Conservation (phyloP, 441 rosid species). For the Syzygium syzygioides region DNA sequence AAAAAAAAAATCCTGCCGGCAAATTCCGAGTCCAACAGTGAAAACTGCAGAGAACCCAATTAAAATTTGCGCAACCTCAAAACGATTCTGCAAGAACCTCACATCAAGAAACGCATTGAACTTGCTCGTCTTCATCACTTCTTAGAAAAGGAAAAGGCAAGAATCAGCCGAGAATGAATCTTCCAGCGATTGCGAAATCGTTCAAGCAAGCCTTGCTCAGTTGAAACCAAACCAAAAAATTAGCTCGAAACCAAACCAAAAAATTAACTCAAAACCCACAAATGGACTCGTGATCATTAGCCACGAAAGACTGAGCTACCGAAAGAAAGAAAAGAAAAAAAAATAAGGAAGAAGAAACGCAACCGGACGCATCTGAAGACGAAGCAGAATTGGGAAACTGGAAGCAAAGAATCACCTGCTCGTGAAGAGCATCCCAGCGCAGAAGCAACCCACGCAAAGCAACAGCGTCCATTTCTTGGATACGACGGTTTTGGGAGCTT, state of each 20-base stretch:
- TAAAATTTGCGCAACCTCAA: background rate
- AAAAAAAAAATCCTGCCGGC: background rate
- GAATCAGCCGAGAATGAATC: background rate
- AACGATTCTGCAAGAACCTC: background rate
- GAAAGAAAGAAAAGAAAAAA: background rate
- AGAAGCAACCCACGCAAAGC: conserved; percentile 74
- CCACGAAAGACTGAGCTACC: background rate
- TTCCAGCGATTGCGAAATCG: background rate
- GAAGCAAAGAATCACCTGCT: conserved; percentile 43
- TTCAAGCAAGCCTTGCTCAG: background rate
- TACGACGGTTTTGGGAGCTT: conserved; percentile 33
- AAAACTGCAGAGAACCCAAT: background rate
- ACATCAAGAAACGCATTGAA: background rate
- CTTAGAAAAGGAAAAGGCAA: background rate
- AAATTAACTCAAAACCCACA: background rate
- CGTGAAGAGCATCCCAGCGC: conserved; percentile 77
- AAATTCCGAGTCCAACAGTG: background rate
- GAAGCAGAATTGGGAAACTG: background rate
- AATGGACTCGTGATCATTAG: background rate
- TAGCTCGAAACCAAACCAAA: background rate
- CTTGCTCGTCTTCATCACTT: background rate
- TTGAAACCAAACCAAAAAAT: background rate
- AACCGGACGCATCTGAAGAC: background rate
- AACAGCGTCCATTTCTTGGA: conserved; percentile 69
- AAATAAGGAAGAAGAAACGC: background rate